phyloP scores from a whole-genome alignment of 371 early-diverging fungal species.

The Mucor piriformis region DNA sequence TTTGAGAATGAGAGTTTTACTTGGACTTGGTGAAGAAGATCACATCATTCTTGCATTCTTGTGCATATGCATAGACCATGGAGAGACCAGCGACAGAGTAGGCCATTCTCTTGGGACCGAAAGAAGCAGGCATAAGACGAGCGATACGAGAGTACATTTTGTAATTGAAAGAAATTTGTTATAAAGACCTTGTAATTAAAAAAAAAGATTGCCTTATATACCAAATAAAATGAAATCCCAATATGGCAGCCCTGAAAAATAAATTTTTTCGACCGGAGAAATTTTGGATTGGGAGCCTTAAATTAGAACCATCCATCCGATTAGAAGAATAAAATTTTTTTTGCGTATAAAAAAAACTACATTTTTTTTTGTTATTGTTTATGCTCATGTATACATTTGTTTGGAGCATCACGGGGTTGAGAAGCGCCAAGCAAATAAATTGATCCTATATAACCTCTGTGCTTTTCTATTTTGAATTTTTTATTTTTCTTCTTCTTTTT shows the following conservation, averaged over 20 bases:
- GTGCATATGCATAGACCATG: constrained; percentile 35
- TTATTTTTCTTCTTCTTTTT: neutral
- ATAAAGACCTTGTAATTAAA: neutral
- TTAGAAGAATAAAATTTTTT: neutral
- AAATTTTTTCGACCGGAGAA: neutral
- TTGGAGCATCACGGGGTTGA: neutral
- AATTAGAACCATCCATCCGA: neutral
- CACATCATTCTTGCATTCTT: constrained; percentile 54
- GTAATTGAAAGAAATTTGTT: neutral
- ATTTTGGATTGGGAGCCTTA: neutral
- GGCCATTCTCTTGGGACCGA: constrained; percentile 24
- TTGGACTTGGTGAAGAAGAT: constrained; percentile 41
- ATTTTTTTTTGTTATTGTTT: neutral
- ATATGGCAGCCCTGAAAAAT: constrained; percentile 1
- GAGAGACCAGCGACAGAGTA: constrained; percentile 24
- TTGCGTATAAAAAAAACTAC: neutral
- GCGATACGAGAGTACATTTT: constrained; percentile 32
- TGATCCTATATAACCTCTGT: neutral
- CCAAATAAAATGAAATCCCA: neutral
- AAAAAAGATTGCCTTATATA: constrained; percentile 7
- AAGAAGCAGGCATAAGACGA: constrained; percentile 18
- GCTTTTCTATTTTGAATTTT: neutral
- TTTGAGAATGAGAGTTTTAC: constrained; percentile 13
- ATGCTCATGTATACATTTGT: neutral
- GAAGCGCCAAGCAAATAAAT: neutral